Conservation (phyloP, 768 basidiomycete species). For the Sistotremastrum niveocremeum region DNA sequence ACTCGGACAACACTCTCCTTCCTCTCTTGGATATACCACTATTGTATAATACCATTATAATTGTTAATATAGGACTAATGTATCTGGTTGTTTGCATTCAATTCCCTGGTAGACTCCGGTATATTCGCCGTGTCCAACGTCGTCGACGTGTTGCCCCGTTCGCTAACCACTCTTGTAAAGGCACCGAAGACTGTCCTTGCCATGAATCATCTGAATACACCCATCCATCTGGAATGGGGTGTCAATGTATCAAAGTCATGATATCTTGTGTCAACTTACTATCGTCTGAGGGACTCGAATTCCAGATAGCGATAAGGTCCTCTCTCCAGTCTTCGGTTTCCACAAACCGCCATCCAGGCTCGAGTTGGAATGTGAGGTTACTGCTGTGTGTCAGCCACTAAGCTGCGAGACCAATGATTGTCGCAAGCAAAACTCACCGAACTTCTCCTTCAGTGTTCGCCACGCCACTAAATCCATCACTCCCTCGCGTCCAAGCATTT, state of each 20-base stretch:
- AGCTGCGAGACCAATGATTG: not conserved
- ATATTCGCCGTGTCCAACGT: conserved; percentile 62
- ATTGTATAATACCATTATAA: no score
- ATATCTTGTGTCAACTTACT: conserved; percentile 14
- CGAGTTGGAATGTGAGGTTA: conserved; percentile 69
- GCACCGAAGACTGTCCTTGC: conserved; percentile 33
- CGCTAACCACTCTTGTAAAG: conserved; percentile 27
- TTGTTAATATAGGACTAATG: no score
- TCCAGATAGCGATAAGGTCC: conserved; percentile 50
- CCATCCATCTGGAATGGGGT: conserved; percentile 47
- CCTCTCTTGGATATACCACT: no score
- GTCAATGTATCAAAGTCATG: conserved; percentile 1
- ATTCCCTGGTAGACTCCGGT: conserved; percentile 12
- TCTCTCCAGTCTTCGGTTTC: conserved; percentile 67
- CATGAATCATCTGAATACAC: conserved; percentile 70
- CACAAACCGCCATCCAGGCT: conserved; percentile 60
- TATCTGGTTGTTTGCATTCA: no score
- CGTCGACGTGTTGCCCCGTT: conserved; percentile 48
- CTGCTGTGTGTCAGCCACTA: conserved; percentile 32
- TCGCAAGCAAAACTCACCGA: conserved; percentile 34
- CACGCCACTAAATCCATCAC: conserved; percentile 59
- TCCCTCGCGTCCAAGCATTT: conserved; percentile 52
- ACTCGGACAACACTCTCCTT: no score
- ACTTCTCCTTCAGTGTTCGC: conserved; percentile 33
- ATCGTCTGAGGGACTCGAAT: conserved; percentile 22